Evolutionary conservation across 2,329 filamentous ascomycete species (phyloP).

Genomic region (Phialocephala subalpina): DNA sequence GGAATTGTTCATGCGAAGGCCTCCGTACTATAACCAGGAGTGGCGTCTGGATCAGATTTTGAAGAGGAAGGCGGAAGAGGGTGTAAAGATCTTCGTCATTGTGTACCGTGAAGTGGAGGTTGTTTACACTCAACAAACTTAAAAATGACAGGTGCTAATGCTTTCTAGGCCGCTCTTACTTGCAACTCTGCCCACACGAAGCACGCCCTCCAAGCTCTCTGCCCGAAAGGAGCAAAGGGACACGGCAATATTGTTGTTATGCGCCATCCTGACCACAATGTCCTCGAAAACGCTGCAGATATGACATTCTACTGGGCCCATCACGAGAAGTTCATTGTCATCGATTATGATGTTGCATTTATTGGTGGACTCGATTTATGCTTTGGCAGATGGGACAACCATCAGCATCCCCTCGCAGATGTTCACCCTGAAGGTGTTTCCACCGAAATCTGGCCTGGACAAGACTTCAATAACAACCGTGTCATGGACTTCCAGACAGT

Average conservation of each 20-base stretch:
- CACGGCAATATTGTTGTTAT: slow-evolving; percentile 89
- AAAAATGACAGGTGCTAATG: slow-evolving; percentile 12
- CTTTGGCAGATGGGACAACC: slow-evolving; percentile 92
- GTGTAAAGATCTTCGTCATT: slow-evolving; percentile 92
- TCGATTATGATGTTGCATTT: slow-evolving; percentile 90
- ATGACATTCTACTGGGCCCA: slow-evolving; percentile 99
- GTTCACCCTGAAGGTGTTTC: slow-evolving; percentile 84
- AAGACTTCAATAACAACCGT: slow-evolving; percentile 98
- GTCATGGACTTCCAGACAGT: slow-evolving; percentile 96
- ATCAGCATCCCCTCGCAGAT: slow-evolving; percentile 86
- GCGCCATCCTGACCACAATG: slow-evolving; percentile 94
- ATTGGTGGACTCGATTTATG: slow-evolving; percentile 95
- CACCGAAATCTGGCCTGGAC: slow-evolving; percentile 90
- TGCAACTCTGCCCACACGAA: slow-evolving; percentile 96
- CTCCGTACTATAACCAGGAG: slow-evolving; percentile 82
- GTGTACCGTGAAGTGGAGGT: slow-evolving; percentile 80
- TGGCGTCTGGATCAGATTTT: slow-evolving; percentile 87
- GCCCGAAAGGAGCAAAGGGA: slow-evolving; percentile 81
- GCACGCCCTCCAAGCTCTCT: slow-evolving; percentile 79
- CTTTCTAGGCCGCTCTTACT: slow-evolving; percentile 76
- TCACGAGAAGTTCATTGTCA: slow-evolving; percentile 96
- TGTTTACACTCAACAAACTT: not conserved
- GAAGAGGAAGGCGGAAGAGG: slow-evolving; percentile 88
- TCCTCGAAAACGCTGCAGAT: slow-evolving; percentile 91
- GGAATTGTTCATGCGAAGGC: slow-evolving; percentile 84